Percentiles rank a stretch among this genome's conserved stretches.
Conservation (phyloP, 2,329 filamentous ascomycete species). For the Ceratocystis diversiconidia region DNA sequence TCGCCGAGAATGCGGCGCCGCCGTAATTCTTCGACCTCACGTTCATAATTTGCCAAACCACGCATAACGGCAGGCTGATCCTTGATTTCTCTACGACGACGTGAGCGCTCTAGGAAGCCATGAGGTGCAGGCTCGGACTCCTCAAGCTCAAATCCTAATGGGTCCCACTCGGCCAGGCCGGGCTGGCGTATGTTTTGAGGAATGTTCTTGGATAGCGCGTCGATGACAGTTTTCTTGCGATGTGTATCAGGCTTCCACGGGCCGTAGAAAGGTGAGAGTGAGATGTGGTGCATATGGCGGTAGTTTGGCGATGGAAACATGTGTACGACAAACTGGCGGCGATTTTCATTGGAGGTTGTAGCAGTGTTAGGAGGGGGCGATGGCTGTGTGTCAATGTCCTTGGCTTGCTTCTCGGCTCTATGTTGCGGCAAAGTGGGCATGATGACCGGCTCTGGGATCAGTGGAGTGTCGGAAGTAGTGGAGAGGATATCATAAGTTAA, state of each 20-base stretch:
- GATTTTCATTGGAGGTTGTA: constrained; percentile 22
- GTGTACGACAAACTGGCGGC: constrained; percentile 30
- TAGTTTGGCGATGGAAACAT: constrained; percentile 30
- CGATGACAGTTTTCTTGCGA: constrained; percentile 26
- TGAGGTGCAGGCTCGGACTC: neutral
- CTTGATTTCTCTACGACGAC: neutral
- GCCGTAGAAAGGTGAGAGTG: constrained; percentile 27
- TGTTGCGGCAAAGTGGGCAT: constrained; percentile 17
- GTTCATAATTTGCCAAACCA: neutral
- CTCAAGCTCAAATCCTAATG: neutral
- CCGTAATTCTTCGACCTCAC: neutral
- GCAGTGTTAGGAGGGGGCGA: constrained; percentile 25
- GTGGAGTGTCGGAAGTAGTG: neutral
- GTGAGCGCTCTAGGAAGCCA: neutral
- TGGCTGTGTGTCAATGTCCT: constrained; percentile 21
- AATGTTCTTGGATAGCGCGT: constrained; percentile 28
- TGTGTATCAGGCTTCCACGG: constrained; percentile 29
- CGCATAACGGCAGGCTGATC: neutral
- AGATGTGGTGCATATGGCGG: constrained; percentile 28
- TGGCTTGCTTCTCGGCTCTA: constrained; percentile 6
- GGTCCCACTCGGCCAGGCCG: constrained; percentile 33
- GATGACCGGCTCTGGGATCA: constrained; percentile 6
- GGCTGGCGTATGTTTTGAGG: constrained; percentile 27
- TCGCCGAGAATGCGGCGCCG: neutral
- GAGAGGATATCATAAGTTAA: constrained; percentile 31